Evolutionary conservation across 1,284 basidiomycete genomes (phyloP).

Genomic region (Polyporus tsugae): DNA sequence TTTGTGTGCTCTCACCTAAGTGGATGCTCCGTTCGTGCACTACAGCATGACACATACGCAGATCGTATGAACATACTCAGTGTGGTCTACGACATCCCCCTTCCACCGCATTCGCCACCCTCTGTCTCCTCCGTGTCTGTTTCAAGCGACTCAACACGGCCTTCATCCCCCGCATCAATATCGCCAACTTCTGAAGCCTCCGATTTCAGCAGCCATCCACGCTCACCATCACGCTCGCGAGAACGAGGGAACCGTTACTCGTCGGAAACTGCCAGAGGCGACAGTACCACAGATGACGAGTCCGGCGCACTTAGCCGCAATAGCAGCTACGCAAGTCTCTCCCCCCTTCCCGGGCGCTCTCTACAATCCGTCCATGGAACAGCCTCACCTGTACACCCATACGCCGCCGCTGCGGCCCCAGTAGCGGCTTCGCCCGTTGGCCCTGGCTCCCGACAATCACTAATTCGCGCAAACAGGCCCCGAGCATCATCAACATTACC

Average conservation of each 20-base stretch:
- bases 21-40: constrained; percentile 15
- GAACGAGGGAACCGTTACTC: constrained; percentile 43
- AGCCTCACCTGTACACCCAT: constrained; percentile 38
- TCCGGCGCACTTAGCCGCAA: constrained; percentile 40
- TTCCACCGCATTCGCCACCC: constrained; percentile 68
- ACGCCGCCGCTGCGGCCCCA: constrained; percentile 36
- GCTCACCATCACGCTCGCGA: constrained; percentile 40
- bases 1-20: constrained; percentile 22
- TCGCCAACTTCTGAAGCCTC: constrained; percentile 63
- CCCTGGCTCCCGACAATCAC: constrained; percentile 32
- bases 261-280: constrained; percentile 39
- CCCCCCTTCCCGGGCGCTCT: constrained; percentile 23
- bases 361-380: constrained; percentile 28
- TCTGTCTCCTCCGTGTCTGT: constrained; percentile 55
- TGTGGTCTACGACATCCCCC: constrained; percentile 84
- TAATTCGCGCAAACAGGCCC: constrained; percentile 45
- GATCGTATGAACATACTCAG: constrained; percentile 90
- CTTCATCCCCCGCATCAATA: constrained; percentile 57
- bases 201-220: constrained; percentile 50
- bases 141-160: constrained; percentile 61
- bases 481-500: constrained; percentile 68
- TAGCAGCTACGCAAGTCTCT: constrained; percentile 37
- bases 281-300: constrained; percentile 38
- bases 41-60: constrained; percentile 86
- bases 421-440: constrained; percentile 30